Evolutionary conservation across 805 yeast species (phyloP).

Genomic region (Kodamaea nitidulidarum): DNA sequence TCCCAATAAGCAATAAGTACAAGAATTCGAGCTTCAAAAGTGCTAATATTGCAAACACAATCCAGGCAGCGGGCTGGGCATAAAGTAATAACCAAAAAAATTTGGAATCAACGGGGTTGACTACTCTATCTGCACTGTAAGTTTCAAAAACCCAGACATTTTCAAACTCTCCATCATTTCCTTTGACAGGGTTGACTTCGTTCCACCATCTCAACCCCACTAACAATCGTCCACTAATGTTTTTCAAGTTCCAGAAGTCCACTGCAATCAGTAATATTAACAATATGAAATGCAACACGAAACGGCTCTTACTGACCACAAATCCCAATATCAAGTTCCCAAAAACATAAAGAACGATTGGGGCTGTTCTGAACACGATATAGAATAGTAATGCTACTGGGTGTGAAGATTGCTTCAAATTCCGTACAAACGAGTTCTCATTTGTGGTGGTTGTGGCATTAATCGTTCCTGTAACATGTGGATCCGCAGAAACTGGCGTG

Average conservation of each 20-base stretch:
- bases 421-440: conserved; percentile 5
- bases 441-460: neutral
- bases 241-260: conserved; percentile 92
- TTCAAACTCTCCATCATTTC: conserved; percentile 53
- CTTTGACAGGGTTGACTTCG: conserved; percentile 45
- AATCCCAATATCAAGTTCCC: conserved; percentile 61
- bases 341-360: conserved; percentile 63
- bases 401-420: conserved; percentile 67
- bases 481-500: neutral
- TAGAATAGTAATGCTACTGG: conserved; percentile 72
- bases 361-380: conserved; percentile 57
- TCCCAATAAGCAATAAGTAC: conserved; percentile 55
- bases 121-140: conserved; percentile 64
- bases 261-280: conserved; percentile 75
- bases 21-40: conserved; percentile 71
- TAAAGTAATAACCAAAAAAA: conserved; percentile 83
- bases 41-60: conserved; percentile 69
- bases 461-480: neutral
- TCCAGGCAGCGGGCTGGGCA: conserved; percentile 73
- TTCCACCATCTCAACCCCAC: conserved; percentile 99
- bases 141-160: conserved; percentile 86
- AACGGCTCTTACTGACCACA: conserved; percentile 36
- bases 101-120: conserved; percentile 89
- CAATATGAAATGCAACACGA: conserved; percentile 70
- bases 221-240: conserved; percentile 81